phyloP scores from a whole-genome alignment of 768 basidiomycete species.

The Termitomyces sp. region DNA sequence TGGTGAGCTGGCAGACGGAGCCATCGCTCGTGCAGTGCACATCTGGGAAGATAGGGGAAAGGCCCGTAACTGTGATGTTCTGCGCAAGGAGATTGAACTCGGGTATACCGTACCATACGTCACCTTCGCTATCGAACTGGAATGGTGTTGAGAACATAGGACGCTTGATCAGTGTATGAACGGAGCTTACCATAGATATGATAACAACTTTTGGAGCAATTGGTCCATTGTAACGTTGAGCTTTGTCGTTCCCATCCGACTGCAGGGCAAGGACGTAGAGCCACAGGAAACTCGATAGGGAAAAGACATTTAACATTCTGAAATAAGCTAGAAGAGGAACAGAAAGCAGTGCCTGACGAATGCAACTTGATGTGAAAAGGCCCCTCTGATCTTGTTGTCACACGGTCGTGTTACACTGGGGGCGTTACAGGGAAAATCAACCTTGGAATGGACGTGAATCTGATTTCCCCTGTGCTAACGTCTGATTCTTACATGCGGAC shows the following conservation, averaged over 20 bases:
- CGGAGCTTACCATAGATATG: conserved; percentile 9
- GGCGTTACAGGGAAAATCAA: no score
- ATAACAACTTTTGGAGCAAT: conserved; percentile 11
- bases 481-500: no score
- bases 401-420: no score
- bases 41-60: conserved; percentile 11
- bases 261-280: background rate
- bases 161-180: background rate
- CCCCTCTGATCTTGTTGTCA: no score
- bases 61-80: conserved; percentile 10
- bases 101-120: conserved; percentile 11
- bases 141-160: background rate
- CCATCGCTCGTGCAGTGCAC: conserved; percentile 8
- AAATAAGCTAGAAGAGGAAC: background rate
- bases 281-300: conserved; percentile 6
- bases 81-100: conserved; percentile 10
- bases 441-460: no score
- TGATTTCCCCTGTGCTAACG: no score
- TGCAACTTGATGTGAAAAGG: no score
- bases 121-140: conserved; percentile 11
- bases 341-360: background rate
- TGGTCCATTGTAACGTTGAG: background rate
- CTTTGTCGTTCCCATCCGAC: background rate
- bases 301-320: conserved; percentile 5
- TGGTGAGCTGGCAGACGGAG: conserved; percentile 8